A percentile compares a stretch with the other conserved stretches of the same genome.
Evolutionary conservation across 345 rosid genomes (phyloP).

Genomic region (Laguncularia racemosa): DNA sequence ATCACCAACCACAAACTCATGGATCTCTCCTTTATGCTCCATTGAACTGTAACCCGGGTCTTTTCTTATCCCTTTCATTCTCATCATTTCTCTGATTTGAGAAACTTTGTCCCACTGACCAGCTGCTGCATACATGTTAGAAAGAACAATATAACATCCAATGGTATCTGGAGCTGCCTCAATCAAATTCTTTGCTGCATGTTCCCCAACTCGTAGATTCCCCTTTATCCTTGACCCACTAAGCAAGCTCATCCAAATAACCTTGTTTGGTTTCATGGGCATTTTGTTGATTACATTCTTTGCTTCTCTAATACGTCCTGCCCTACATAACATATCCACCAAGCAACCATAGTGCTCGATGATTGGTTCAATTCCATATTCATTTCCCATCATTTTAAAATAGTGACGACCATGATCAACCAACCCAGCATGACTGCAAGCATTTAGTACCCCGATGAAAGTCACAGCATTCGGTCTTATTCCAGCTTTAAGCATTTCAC

Average conservation of each 20-base stretch:
- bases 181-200: constrained; percentile 43
- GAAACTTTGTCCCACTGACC: constrained; percentile 48
- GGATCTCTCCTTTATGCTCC: constrained; percentile 30
- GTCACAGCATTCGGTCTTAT: constrained; percentile 45
- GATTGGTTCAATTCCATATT: constrained; percentile 38
- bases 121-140: constrained; percentile 61
- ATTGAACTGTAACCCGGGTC: constrained; percentile 44
- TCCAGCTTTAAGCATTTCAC: constrained; percentile 31
- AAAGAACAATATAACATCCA: constrained; percentile 43
- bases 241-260: constrained; percentile 58
- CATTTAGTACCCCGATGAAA: constrained; percentile 60
- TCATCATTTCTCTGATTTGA: constrained; percentile 43
- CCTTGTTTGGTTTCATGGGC: constrained; percentile 50
- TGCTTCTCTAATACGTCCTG: constrained; percentile 55
- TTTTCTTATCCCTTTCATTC: constrained; percentile 35
- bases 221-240: constrained; percentile 44
- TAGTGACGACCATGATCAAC: constrained; percentile 41
- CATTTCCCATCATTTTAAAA: constrained; percentile 45
- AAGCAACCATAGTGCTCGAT: constrained; percentile 65
- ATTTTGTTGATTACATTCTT: constrained; percentile 33
- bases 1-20: constrained; percentile 39
- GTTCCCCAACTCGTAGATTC: constrained; percentile 37
- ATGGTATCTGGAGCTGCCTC: constrained; percentile 45
- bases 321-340: constrained; percentile 50
- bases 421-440: constrained; percentile 70